These are phyloP conservation scores for Pythium aquatile DNA, from an alignment of 352 stramenopile species.

Conservation along the genomic window DNA sequence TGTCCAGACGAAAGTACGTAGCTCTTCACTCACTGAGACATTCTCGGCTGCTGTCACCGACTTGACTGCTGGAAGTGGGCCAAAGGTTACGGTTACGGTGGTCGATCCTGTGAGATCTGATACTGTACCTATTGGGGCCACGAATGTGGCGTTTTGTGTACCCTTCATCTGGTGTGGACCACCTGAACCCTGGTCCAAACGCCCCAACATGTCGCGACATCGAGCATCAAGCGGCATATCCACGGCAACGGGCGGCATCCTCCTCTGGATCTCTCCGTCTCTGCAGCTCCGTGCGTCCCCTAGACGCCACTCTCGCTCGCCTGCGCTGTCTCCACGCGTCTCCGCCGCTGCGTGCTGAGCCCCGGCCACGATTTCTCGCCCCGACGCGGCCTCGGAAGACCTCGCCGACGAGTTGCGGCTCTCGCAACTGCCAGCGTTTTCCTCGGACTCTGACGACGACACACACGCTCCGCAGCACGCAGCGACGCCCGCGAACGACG, in stretches of 20 bases:
- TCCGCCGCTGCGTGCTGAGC: background rate
- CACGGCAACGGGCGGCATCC: background rate
- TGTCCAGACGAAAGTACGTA: no score
- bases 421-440: background rate
- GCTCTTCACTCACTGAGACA: background rate
- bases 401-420: background rate
- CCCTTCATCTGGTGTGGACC: background rate
- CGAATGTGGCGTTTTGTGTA: background rate
- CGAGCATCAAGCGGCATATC: background rate
- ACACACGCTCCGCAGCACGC: background rate
- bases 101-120: conserved; percentile 4
- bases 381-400: background rate
- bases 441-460: background rate
- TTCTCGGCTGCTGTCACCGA: background rate
- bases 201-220: background rate
- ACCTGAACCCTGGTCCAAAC: background rate
- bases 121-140: background rate
- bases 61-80: background rate
- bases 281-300: background rate
- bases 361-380: conserved; percentile 3
- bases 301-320: background rate
- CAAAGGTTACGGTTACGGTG: conserved; percentile 6
- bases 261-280: background rate
- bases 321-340: background rate
- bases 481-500: background rate